Base-by-base conservation (phyloP, 192 early-diverging fungal species). In the Dimargaris verticillata region DNA sequence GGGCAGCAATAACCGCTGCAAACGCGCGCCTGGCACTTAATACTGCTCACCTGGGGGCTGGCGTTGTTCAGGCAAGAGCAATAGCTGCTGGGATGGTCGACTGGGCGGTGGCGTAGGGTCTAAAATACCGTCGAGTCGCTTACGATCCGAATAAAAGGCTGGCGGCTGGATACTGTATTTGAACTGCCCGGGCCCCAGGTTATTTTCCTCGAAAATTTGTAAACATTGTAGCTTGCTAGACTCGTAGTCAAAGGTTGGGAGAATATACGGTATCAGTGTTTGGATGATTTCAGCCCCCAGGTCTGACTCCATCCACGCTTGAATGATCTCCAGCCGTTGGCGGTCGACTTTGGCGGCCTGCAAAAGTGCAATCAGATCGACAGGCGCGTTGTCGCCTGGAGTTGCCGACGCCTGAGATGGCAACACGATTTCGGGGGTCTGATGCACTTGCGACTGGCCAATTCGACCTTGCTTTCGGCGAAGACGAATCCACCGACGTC, bases 81-180 rank as follows among this genome's bases (percentile, higher is more conserved):
- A 38, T 38, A 38, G 33, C 33, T 38, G 7, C 33, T 38, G 33
- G 33, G 33, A 38, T 5, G 33, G 33, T 2, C 57, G 57, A 7
- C 38, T 59, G 57, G 38, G 5, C 18, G 57, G 38, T 44, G 57
- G 57, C 1, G 57, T 59, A 15, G 57, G 57, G 38, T 59, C 57
- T 13, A 43, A n/a, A 18, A 59, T 5, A 5, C 57, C 57, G 41
- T 44, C 57, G 20, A 59, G 38, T 22, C 42, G 57, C 18, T 59
- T 59, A 13, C 29, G 43, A n/a, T 59, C 57, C 33, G 57, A 59
- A 59, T 42, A 59, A n/a, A 59, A 59, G 6, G 57, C 57, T 20
- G 57, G 57, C 10, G 41, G 57, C 42, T 59, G 41, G 20, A 59
- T 41, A 22, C 22, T n/a, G 38, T 59, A 25, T 43, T 59, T 59